A percentile compares a stretch with the other conserved stretches of the same genome.
Evolutionary conservation across 352 stramenopile species (phyloP).

Genomic region (Phytophthora crassamura): DNA sequence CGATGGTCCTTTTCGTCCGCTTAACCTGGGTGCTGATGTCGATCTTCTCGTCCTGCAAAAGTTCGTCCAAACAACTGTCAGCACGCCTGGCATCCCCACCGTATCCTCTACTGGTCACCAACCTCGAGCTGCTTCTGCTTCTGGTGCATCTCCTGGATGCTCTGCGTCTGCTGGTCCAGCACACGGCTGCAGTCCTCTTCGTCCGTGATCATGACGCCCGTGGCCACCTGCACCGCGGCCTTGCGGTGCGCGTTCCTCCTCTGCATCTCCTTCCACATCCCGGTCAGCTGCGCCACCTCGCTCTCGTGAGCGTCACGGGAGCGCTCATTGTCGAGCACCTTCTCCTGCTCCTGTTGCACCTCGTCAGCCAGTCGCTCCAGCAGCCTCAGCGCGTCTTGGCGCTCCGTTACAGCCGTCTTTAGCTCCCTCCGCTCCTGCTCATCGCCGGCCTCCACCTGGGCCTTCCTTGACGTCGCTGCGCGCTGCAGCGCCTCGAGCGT

Average conservation of each 20-base stretch:
- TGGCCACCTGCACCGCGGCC: conserved; percentile 72
- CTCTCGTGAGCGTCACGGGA: conserved; percentile 47
- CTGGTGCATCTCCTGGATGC: conserved; percentile 76
- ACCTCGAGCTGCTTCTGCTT: conserved; percentile 73
- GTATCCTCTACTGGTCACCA: background rate
- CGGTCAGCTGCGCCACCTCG: conserved; percentile 59
- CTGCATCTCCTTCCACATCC: conserved; percentile 76
- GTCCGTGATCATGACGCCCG: conserved; percentile 75
- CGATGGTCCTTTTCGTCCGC: conserved; percentile 62
- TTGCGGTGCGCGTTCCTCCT: conserved; percentile 77
- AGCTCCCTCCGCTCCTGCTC: conserved; percentile 55
- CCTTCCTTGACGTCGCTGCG: conserved; percentile 27
- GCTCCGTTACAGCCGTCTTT: conserved; percentile 51
- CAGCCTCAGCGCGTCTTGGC: conserved; percentile 41
- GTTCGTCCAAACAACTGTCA: background rate
- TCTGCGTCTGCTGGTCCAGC: conserved; percentile 74
- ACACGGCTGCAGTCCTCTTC: conserved; percentile 81
- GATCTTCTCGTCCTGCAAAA: conserved; percentile 66
- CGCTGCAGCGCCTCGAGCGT: conserved; percentile 48
- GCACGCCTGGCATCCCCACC: background rate
- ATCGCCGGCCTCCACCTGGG: conserved; percentile 37
- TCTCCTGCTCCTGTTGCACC: conserved; percentile 60
- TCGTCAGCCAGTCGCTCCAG: conserved; percentile 52
- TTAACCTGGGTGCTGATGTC: conserved; percentile 76
- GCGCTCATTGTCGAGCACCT: conserved; percentile 50